Conservation (phyloP, 2,329 filamentous ascomycete species). For the Paraphoma chrysanthemicola region DNA sequence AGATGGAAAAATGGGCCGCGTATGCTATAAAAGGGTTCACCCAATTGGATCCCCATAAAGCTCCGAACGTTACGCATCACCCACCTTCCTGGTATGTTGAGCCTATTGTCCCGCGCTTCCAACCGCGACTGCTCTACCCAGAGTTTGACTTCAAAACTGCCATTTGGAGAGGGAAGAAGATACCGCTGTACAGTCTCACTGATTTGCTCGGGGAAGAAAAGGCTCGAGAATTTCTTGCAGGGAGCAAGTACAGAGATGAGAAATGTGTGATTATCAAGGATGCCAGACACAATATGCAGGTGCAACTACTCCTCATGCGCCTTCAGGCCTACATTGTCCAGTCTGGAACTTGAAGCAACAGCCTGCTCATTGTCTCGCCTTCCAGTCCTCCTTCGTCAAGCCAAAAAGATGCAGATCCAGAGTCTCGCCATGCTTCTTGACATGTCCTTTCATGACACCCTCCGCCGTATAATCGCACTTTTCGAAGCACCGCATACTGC, state of each 20-base stretch:
- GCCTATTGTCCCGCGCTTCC: slow-evolving; percentile 34
- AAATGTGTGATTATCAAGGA: slow-evolving; percentile 38
- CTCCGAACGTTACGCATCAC: slow-evolving; percentile 26
- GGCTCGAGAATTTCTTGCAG: slow-evolving; percentile 26
- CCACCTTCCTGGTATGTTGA: slow-evolving; percentile 36
- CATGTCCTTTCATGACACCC: slow-evolving; percentile 42
- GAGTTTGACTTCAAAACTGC: slow-evolving; percentile 40
- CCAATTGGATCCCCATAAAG: slow-evolving; percentile 34
- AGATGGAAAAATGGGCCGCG: slow-evolving; percentile 30
- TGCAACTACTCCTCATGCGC: slow-evolving; percentile 41
- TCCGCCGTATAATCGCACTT: slow-evolving; percentile 49
- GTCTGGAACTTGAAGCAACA: slow-evolving; percentile 21
- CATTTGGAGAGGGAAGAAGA: slow-evolving; percentile 34
- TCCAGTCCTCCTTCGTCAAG: slow-evolving; percentile 35
- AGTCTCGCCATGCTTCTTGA: slow-evolving; percentile 45
- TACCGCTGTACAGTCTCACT: slow-evolving; percentile 43
- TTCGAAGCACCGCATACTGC: slow-evolving; percentile 45
- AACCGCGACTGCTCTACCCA: slow-evolving; percentile 35
- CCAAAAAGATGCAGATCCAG: slow-evolving; percentile 45
- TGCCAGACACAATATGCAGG: slow-evolving; percentile 34
- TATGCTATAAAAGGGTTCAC: slow-evolving; percentile 23
- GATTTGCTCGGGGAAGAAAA: slow-evolving; percentile 44
- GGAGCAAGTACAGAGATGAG: slow-evolving; percentile 27
- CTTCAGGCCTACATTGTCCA: slow-evolving; percentile 38
- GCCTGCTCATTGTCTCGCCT: background rate